phyloP scores from a whole-genome alignment of 1,139 yeast species.

The Kodamaea sp. region DNA sequence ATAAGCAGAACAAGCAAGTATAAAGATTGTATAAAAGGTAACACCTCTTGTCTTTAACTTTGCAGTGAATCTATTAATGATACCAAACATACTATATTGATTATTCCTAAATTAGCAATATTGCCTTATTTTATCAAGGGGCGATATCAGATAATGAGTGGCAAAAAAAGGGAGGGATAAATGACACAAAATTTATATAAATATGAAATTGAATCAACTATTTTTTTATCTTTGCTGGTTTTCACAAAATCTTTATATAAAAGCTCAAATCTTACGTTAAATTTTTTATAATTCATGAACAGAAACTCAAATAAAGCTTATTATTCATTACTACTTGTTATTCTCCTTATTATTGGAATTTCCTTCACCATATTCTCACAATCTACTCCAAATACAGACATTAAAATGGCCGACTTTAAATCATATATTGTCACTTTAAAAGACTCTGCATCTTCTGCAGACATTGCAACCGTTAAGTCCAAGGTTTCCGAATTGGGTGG shows the following conservation, averaged over 20 bases:
- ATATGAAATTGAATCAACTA: background rate
- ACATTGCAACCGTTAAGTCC: constrained; percentile 29
- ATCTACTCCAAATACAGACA: background rate
- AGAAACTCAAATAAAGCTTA: constrained; percentile 1
- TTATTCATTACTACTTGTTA: constrained; percentile 4
- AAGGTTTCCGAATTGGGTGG: constrained; percentile 54
- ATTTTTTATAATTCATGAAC: background rate
- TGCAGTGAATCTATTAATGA: constrained; percentile 27
- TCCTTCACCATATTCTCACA: constrained; percentile 1
- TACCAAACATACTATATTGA: constrained; percentile 5
- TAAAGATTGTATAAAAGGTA: constrained; percentile 31
- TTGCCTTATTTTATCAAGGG: constrained; percentile 2
- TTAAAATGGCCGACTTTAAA: constrained; percentile 21
- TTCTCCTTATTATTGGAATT: constrained; percentile 5
- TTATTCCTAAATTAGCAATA: background rate
- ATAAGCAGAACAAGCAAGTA: constrained; percentile 32
- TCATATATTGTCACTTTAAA: constrained; percentile 39
- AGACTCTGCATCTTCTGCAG: constrained; percentile 30
- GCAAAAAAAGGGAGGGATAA: constrained; percentile 1
- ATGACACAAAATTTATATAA: background rate
- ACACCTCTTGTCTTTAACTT: constrained; percentile 34
- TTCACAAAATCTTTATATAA: background rate
- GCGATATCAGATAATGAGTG: constrained; percentile 1
- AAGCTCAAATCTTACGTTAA: constrained; percentile 1
- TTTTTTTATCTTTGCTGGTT: background rate